Base-by-base conservation (phyloP, 805 yeast genomes). In the Starmerella vaccinii region DNA sequence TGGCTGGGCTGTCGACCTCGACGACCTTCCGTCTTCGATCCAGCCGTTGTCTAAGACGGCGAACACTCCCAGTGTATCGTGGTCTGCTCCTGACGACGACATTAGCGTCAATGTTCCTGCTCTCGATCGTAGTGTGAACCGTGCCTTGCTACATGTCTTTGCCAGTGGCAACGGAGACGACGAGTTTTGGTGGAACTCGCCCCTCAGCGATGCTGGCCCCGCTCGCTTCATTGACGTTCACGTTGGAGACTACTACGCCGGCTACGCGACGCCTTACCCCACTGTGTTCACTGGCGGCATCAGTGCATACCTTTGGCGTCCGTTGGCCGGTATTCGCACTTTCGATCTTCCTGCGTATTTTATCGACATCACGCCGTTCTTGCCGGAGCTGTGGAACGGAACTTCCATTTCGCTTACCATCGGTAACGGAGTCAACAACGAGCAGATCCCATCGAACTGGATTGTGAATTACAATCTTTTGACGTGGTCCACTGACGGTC, bases 221-320 rank as follows among this genome's bases (percentile, higher is more conserved):
- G 56, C 27, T 62, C 74, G 95, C 50, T 69, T 78, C 23, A 70
- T 84, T 15, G 78, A 81, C 57, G 77, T 84, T 4, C 81, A 70
- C 55, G 67, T 82, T 42, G 74, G 80, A 57, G 85, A 76, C 27
- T 58, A 71, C 23, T 72, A 82, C 46, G 75, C 85, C 7, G 81
- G 81, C 2, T 68, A 79, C 3, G 75, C 75, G 26, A 69, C 79
- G 23, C 94, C 95, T 2, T 78, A 76, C 57, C 89, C 90, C 1
- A 76, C 80, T 7, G 74, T 87, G 15, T 87, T 73, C 67, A 79
- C 95, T 1, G 95, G 95, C 6, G 95, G 95, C 2, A 67, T 80
- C 30, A 76, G 88, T 1, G 95, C 95, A 1, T 72, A 81, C 4
- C 67, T 86, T 43, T 87, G 95, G 95, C 72, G 75, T 46, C 86